Evolutionary conservation across 257 asterid species (phyloP), one percentile per base, ranked within the genome.

Genomic region (Buddleja alternifolia): DNA sequence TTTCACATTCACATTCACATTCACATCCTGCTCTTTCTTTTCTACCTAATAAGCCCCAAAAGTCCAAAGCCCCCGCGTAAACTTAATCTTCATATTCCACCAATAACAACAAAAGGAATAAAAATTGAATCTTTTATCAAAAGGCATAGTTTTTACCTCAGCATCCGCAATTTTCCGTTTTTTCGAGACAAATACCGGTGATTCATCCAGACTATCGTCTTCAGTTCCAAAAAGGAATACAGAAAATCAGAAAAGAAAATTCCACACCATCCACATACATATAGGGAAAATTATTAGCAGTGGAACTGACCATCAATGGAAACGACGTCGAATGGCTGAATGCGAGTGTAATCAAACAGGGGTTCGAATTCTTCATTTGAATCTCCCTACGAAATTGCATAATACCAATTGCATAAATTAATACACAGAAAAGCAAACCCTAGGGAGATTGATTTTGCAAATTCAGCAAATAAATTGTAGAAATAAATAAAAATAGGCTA

Each of bases 321-420:
- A 50, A 83, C 69, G 32, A 72, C 73, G 45, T 61, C 60, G 54
- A 29, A 44, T 5, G 97, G 99, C 78, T 91, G 99, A 63, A 89
- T 80, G 41, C 97, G 96, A 37, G 85, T 63, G 76, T 94, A 94
- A 86, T 94, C 96, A 66, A 94, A 94, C 42, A 94, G 99, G 23
- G 99, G 92, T 47, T 94, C 99, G 69, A 94, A 74, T 82, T 94
- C 99, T 34, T 93, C 96, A 12, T 67, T 53, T n/a, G 76, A 34
- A 20, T 88, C 88, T 7, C 60, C 96, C 97, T 89, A 62, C 34
- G 44, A 52, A 64, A 45, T 12, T 8, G 55, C 6, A 36, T 17
- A 57, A 4, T 42, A 36, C 58, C 63, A 76, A 58, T 34, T 60
- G 46, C n/a, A 29, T 17, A 12, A 10, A 51, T 20, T 29, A 17